Evolutionary conservation across 2,329 filamentous ascomycete genomes (phyloP).

Genomic region (Tolypocladium tundrense): DNA sequence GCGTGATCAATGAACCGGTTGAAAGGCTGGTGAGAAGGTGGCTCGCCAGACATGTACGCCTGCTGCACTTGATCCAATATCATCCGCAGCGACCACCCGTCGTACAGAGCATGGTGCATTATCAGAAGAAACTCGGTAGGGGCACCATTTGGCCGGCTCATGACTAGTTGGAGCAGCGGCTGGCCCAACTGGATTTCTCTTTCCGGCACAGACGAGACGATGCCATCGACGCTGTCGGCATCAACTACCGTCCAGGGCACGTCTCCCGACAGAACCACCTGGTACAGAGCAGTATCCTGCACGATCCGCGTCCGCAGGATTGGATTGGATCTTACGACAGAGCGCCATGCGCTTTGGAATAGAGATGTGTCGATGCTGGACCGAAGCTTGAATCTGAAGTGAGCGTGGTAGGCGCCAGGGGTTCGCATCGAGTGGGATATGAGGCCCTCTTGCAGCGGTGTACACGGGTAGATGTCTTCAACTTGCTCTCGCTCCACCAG

Average conservation of each 20-base stretch:
- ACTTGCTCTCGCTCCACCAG: conserved; percentile 11
- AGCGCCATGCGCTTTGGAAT: conserved; percentile 27
- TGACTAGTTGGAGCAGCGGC: conserved; percentile 30
- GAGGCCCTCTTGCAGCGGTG: conserved; percentile 38
- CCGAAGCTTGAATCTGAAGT: conserved; percentile 27
- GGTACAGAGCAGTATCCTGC: conserved; percentile 25
- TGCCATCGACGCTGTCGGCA: not conserved
- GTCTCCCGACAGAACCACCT: conserved; percentile 21
- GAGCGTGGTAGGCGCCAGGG: conserved; percentile 34
- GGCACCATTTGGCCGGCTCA: not conserved
- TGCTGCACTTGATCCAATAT: conserved; percentile 31
- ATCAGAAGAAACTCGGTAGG: conserved; percentile 18
- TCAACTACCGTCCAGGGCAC: conserved; percentile 20
- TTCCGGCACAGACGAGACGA: conserved; percentile 3
- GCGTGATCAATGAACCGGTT: not conserved
- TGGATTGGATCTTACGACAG: conserved; percentile 18
- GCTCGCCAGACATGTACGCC: conserved; percentile 22
- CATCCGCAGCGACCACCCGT: conserved; percentile 40
- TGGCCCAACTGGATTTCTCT: conserved; percentile 26
- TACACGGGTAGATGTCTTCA: conserved; percentile 40
- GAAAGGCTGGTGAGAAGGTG: not conserved
- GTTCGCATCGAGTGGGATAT: conserved; percentile 34
- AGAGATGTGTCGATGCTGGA: conserved; percentile 16
- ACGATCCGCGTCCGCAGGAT: conserved; percentile 34
- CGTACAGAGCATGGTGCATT: conserved; percentile 42